A percentile compares a stretch with the other conserved stretches of the same genome.
These are phyloP conservation scores for Artemisia tridentata DNA, from an alignment of 129 eudicot species.

Conservation along the genomic window DNA sequence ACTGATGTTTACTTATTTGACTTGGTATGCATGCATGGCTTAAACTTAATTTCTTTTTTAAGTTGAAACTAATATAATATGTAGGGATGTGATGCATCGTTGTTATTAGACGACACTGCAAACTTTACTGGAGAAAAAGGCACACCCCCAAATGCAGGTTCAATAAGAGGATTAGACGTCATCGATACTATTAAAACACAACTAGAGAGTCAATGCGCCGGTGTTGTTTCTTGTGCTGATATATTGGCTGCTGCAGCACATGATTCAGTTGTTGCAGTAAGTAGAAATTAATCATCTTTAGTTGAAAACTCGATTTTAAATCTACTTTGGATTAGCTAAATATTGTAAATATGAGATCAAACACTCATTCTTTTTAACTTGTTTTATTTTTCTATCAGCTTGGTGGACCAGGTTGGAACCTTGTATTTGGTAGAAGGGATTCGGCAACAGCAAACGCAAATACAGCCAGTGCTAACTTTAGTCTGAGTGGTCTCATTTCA, in stretches of 20 bases:
- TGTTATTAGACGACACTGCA: conserved; percentile 43
- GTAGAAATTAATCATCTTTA: not conserved
- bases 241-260: conserved; percentile 48
- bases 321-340: too few species aligned
- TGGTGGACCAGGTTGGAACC: conserved; percentile 54
- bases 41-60: not conserved
- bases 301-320: too few species aligned
- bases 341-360: too few species aligned
- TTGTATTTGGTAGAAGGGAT: conserved; percentile 51
- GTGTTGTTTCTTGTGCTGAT: conserved; percentile 59
- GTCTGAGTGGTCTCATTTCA: conserved; percentile 42
- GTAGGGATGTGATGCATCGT: conserved; percentile 60
- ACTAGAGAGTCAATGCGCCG: conserved; percentile 35
- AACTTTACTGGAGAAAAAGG: conserved; percentile 51
- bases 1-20: not conserved
- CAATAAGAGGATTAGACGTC: conserved; percentile 46
- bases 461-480: conserved; percentile 33
- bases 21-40: not conserved
- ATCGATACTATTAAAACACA: conserved; percentile 51
- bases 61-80: not conserved
- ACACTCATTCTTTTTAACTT: not conserved
- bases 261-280: conserved; percentile 54
- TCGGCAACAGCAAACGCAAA: conserved; percentile 53
- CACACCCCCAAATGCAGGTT: conserved; percentile 43
- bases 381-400: conserved; percentile 36